These are phyloP conservation scores for Annulohypoxylon maeteangense DNA, from an alignment of 495 filamentous ascomycete species.

Conservation along the genomic window DNA sequence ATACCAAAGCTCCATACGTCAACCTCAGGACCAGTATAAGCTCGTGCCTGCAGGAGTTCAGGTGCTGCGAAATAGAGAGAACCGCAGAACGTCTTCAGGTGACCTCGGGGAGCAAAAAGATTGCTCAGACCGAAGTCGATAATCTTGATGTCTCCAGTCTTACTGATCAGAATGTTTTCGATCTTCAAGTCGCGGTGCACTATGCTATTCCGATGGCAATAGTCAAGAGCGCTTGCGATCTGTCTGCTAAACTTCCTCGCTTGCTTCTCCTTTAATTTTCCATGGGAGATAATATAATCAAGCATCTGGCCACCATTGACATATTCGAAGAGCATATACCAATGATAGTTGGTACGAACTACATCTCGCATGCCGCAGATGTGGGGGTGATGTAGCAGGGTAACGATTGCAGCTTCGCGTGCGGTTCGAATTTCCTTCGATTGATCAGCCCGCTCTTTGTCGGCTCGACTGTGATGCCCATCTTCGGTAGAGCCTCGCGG, in stretches of 20 bases:
- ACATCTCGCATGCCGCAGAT: constrained; percentile 98
- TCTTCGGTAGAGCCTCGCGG: constrained; percentile 89
- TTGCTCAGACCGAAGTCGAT: constrained; percentile 99
- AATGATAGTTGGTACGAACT: constrained; percentile 94
- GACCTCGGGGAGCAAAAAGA: constrained; percentile 85
- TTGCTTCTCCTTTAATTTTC: constrained; percentile 97
- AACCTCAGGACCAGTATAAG: constrained; percentile 96
- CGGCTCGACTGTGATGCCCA: constrained; percentile 73
- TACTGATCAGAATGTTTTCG: constrained; percentile 99
- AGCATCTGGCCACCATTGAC: constrained; percentile 99
- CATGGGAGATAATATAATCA: constrained; percentile 99
- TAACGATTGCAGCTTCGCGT: constrained; percentile 96
- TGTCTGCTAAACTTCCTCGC: constrained; percentile 97
- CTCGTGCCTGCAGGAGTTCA: constrained; percentile 90
- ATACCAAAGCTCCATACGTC: constrained; percentile 99
- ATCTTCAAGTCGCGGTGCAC: constrained; percentile 98
- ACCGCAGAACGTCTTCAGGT: constrained; percentile 97
- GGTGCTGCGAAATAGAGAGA: constrained; percentile 98
- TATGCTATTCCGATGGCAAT: constrained; percentile 98
- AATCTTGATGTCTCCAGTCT: constrained; percentile 99
- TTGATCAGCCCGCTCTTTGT: constrained; percentile 87
- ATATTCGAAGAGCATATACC: constrained; percentile 99
- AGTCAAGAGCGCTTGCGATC: constrained; percentile 98
- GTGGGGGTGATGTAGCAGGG: constrained; percentile 92
- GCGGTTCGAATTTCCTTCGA: constrained; percentile 98